Conservation (phyloP, 2,329 filamentous ascomycete species). For the Pyrenophora seminiperda region DNA sequence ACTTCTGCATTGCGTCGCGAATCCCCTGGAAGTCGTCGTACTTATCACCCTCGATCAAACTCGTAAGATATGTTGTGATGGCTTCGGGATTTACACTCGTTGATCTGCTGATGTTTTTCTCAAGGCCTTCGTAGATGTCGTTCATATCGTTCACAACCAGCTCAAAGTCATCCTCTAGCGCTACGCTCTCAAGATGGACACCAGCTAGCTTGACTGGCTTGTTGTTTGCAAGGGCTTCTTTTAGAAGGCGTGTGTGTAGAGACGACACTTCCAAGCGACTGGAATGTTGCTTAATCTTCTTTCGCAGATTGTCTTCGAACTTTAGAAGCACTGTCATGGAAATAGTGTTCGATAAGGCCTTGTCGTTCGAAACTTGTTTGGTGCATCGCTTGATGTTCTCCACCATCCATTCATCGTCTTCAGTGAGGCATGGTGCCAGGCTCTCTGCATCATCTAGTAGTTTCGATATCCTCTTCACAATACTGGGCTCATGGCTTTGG, state of each 20-base stretch:
- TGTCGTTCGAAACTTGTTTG: slow-evolving; percentile 60
- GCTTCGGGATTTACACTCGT: slow-evolving; percentile 24
- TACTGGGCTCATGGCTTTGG: slow-evolving; percentile 25
- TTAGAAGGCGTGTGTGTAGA: slow-evolving; percentile 61
- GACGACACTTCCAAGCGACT: slow-evolving; percentile 61
- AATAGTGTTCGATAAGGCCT: slow-evolving; percentile 60
- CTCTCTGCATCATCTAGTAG: slow-evolving; percentile 48
- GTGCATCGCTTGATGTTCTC: slow-evolving; percentile 59
- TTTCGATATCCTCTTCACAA: slow-evolving; percentile 38
- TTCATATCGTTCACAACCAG: slow-evolving; percentile 60
- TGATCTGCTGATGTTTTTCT: slow-evolving; percentile 22
- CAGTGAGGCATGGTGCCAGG: slow-evolving; percentile 40
- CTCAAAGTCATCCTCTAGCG: slow-evolving; percentile 51
- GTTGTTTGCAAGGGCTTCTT: slow-evolving; percentile 34
- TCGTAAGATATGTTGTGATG: slow-evolving; percentile 28
- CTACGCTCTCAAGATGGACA: slow-evolving; percentile 25
- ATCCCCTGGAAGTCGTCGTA: slow-evolving; percentile 14
- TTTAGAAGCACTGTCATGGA: slow-evolving; percentile 53
- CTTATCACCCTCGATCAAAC: slow-evolving; percentile 16
- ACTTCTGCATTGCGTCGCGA: slow-evolving; percentile 18
- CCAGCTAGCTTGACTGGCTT: slow-evolving; percentile 28
- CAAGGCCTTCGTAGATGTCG: slow-evolving; percentile 53
- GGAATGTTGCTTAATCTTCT: slow-evolving; percentile 57
- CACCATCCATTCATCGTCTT: slow-evolving; percentile 33
- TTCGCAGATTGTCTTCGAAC: slow-evolving; percentile 56